A percentile compares a stretch with the other conserved stretches of the same genome.
Conservation (phyloP, 129 eudicot genomes). For the Centrapalus pauciflorus region DNA sequence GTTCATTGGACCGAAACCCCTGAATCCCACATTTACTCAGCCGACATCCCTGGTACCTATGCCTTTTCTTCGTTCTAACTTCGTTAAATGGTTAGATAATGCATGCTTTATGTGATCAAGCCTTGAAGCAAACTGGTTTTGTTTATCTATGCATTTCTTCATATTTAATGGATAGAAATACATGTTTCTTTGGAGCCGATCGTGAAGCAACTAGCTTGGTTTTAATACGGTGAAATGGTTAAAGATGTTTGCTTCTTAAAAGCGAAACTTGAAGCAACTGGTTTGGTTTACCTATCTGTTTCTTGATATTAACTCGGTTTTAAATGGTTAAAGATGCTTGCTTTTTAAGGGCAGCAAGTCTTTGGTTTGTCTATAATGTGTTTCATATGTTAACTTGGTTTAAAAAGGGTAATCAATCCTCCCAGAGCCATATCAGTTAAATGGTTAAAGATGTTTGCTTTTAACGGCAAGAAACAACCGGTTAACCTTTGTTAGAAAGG, state of each 20-base stretch:
- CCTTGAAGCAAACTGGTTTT: too few relatives aligned
- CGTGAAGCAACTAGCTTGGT: too few relatives aligned
- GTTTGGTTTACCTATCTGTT: background rate
- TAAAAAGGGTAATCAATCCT: too few relatives aligned
- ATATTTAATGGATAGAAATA: too few relatives aligned
- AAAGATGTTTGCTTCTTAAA: background rate
- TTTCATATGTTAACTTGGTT: too few relatives aligned
- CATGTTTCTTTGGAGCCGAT: too few relatives aligned
- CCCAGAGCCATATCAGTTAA: too few relatives aligned
- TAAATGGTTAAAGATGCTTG: conserved; percentile 5
- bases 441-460: too few relatives aligned
- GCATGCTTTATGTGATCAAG: background rate
- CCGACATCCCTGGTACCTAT: conserved; percentile 77
- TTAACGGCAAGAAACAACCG: background rate
- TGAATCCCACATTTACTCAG: conserved; percentile 80
- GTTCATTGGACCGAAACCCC: conserved; percentile 91
- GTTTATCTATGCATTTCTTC: too few relatives aligned
- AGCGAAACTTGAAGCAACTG: background rate
- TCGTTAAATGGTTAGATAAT: background rate
- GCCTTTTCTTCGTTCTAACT: background rate
- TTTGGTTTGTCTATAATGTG: too few relatives aligned
- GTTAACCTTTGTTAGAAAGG: background rate
- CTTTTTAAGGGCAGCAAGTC: too few relatives aligned
- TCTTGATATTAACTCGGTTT: background rate
- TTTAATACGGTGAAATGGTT: background rate